Base-by-base conservation (phyloP, 176 grass and related monocot species). In the Musa schizocarpa region DNA sequence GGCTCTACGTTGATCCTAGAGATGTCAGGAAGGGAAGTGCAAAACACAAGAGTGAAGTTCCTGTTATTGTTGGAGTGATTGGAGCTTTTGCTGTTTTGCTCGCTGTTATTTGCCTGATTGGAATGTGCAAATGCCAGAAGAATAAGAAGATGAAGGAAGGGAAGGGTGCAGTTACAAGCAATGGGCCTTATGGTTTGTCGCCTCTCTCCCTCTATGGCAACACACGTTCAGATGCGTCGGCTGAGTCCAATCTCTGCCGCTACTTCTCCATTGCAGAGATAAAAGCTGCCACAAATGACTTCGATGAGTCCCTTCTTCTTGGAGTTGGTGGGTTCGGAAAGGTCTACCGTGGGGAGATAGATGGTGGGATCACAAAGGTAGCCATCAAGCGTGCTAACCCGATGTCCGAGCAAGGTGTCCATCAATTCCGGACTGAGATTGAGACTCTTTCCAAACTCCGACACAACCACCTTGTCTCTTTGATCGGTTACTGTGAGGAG, bases 401-500 rank as follows among this genome's bases (percentile, higher is more conserved):
- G 2, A 62, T 79, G 76, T 89, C 90, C 0, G 57, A 83, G 54
- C 90, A 93, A 77, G 90, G 90, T 2, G 26, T 87, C 11, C 82
- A 85, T 9, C 87, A 93, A 73, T 93, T 93, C 65, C 87, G 83
- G 57, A 93, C 82, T 9, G 90, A 93, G 80, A 93, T 93, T n/a
- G 85, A 87, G 71, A 80, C 87, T 82, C 9, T 93, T 25, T 93
- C 91, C 6, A 93, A 86, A 74, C 85, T 93, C 53, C 84, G 91
- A 0, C 91, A 95, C 79, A 75, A 78, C 14, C 91, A 95, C 51
- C 85, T 95, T 0, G 91, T 95, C 24, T 90, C 91, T 2, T 68
- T 95, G 4, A 88, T 95, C 1, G 91, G 91, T 3, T 95, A 88
- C 11, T 95, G 91, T 6, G 88, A 95, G 29, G 91, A 95, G 7